These are phyloP conservation scores for Fomitiporia mediterranea DNA, from an alignment of 1,284 basidiomycete genomes.

Conservation along the genomic window DNA sequence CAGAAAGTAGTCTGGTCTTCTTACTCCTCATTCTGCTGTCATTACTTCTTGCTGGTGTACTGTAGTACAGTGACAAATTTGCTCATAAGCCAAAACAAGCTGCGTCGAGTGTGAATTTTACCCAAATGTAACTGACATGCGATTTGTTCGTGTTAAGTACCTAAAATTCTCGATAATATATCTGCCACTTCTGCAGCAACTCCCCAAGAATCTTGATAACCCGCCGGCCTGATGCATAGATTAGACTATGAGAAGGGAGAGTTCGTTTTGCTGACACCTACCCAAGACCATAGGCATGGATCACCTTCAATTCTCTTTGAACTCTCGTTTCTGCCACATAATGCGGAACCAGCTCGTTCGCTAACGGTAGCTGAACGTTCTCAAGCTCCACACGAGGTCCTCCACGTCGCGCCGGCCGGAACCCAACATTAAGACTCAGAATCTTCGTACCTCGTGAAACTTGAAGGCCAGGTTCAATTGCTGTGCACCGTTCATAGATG, in stretches of 20 bases:
- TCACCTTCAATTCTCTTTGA: constrained; percentile 41
- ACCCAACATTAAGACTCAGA: constrained; percentile 59
- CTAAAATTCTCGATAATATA: constrained; percentile 22
- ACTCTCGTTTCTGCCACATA: constrained; percentile 31
- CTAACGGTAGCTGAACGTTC: constrained; percentile 38
- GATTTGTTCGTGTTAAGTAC: too few species aligned
- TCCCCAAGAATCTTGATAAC: constrained; percentile 32
- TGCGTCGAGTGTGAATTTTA: neutral
- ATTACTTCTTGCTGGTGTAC: constrained; percentile 11
- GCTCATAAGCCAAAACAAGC: neutral
- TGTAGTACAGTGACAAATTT: constrained; percentile 4
- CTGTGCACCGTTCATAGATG: constrained; percentile 43
- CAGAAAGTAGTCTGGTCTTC: constrained; percentile 41
- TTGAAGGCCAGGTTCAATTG: constrained; percentile 35
- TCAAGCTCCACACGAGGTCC: constrained; percentile 68
- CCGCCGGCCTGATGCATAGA: constrained; percentile 22
- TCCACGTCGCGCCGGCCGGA: constrained; percentile 65
- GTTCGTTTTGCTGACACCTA: constrained; percentile 24
- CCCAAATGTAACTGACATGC: too few species aligned
- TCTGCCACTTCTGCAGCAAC: constrained; percentile 31
- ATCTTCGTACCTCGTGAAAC: constrained; percentile 38
- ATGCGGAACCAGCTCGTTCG: constrained; percentile 28
- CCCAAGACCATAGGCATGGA: constrained; percentile 69
- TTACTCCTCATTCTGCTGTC: neutral
- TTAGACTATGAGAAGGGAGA: constrained; percentile 6